These are phyloP conservation scores for Phialophora chinensis DNA, from an alignment of 2,329 filamentous ascomycete species.

Conservation along the genomic window DNA sequence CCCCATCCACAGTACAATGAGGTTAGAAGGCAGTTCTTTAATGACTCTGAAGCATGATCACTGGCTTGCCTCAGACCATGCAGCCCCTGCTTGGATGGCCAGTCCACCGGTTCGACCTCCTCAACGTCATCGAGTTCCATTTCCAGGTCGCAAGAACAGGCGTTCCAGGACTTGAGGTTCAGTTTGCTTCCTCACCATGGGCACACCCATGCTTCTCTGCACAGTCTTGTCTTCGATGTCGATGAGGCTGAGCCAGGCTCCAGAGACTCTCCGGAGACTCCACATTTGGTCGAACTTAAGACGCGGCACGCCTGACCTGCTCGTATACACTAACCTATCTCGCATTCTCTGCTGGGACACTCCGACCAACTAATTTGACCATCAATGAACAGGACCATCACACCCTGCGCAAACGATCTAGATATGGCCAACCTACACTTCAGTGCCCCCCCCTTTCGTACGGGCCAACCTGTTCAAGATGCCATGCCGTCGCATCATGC, in stretches of 20 bases:
- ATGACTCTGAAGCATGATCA: too few relatives aligned
- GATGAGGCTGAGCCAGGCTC: background rate
- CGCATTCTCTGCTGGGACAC: background rate
- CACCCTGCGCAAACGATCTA: background rate
- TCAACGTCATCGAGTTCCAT: background rate
- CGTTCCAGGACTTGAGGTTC: background rate
- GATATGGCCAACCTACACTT: background rate
- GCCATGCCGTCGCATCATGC: background rate
- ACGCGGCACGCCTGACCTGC: background rate
- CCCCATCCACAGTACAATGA: too few relatives aligned
- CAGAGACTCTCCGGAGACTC: background rate
- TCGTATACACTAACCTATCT: constrained; percentile 7
- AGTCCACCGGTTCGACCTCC: background rate
- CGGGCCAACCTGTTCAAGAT: background rate
- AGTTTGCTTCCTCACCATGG: background rate
- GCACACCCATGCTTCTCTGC: background rate
- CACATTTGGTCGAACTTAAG: background rate
- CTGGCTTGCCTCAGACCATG: too few relatives aligned
- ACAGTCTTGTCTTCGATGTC: background rate
- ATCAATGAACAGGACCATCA: background rate
- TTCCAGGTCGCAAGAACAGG: background rate
- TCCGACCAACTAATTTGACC: background rate
- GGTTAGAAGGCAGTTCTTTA: too few relatives aligned
- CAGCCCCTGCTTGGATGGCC: background rate
- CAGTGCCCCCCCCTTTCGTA: background rate